Conservation (phyloP, 1,284 basidiomycete species). For the Bondarzewia mesenterica region DNA sequence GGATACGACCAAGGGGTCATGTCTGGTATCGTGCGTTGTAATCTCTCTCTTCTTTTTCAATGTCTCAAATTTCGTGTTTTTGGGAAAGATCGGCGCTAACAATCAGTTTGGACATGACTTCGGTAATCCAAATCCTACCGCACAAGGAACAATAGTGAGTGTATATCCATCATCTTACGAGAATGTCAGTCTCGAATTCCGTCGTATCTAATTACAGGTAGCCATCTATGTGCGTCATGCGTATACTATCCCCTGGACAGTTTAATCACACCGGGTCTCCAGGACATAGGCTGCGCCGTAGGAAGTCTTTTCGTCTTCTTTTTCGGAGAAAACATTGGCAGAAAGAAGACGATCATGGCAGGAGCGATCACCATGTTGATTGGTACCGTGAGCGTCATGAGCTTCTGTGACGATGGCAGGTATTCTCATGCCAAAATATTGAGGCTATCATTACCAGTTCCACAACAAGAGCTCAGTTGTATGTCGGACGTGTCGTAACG, state of each 20-base stretch:
- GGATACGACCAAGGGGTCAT: slow-evolving; percentile 42
- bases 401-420: not conserved
- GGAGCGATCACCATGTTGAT: slow-evolving; percentile 36
- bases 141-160: slow-evolving; percentile 33
- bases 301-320: slow-evolving; percentile 31
- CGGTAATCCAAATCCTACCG: slow-evolving; percentile 28
- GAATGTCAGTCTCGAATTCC: not conserved
- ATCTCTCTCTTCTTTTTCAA: not conserved
- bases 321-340: slow-evolving; percentile 31
- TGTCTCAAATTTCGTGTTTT: not conserved
- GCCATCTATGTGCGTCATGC: slow-evolving; percentile 19
- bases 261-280: not conserved
- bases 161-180: not conserved
- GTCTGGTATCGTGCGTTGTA: slow-evolving; percentile 31
- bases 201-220: slow-evolving; percentile 11
- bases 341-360: slow-evolving; percentile 34
- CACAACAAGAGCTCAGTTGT: slow-evolving; percentile 35
- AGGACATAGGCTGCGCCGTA: slow-evolving; percentile 35
- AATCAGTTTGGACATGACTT: slow-evolving; percentile 35
- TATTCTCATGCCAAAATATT: not conserved
- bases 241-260: not conserved
- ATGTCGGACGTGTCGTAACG: slow-evolving; percentile 43
- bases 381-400: slow-evolving; percentile 33
- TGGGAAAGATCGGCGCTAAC: slow-evolving; percentile 30
- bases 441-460: slow-evolving; percentile 28